Base-by-base conservation (phyloP, 2,329 filamentous ascomycete genomes). In the Stylonectria norvegica region DNA sequence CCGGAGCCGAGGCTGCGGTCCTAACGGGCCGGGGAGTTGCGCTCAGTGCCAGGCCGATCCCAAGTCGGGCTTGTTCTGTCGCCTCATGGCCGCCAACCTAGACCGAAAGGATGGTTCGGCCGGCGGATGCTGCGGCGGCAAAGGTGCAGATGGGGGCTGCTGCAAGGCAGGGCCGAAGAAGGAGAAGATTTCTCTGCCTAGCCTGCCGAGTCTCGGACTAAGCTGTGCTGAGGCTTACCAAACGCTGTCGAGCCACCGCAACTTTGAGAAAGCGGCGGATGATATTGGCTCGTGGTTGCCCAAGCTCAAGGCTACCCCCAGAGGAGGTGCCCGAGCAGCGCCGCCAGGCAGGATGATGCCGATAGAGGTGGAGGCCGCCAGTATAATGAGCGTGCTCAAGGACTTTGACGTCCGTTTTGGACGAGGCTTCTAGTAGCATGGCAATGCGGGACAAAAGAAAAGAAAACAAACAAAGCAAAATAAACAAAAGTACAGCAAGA, bases 361-460 rank as follows among this genome's bases (percentile, higher is more conserved):
- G 1, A 81, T 89, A 54, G 86, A 90, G 60, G 85, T 90, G 12
- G 86, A 90, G 64, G 85, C 86, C 5, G 86, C 86, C 1, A 89
- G 85, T 61, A 88, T 90, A 39, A 89, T 90, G 86, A 84, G 83
- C 29, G 86, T 89, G n/a, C 66, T 90, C 44, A 86, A 86, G 62
- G 83, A 86, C 48, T 90, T 90, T 65, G 86, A 90, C 56, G 74
- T 87, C 35, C 70, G 86, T 38, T 90, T 90, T 60, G 81, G 81
- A 27, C 57, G 63, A 25, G 63, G 65, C 34, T 59, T 60, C 32
- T 66, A 52, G 58, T 31, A 48, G 18, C 43, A 19, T 32, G 15
- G n/a, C 42, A 53, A 47, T n/a, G n/a, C n/a, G n/a, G 22, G 40
- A 10, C n/a, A 14, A 10, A 25, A 20, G 7, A 5, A 3, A 8